Percentiles rank a stretch among this genome's conserved stretches.
phyloP scores from a whole-genome alignment of 768 basidiomycete genomes.

The Lactarius trivialis region DNA sequence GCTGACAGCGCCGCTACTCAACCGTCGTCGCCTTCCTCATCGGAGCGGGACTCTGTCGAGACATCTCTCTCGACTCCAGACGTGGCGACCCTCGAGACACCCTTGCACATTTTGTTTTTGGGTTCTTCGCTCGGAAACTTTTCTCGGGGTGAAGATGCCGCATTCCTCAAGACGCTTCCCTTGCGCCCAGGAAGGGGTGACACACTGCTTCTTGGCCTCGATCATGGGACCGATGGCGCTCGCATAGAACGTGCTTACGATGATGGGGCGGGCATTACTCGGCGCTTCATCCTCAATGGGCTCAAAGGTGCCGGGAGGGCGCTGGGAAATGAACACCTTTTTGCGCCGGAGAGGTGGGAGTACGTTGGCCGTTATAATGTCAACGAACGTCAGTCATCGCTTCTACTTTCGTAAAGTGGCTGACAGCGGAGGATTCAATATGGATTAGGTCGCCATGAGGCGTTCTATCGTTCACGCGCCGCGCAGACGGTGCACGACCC shows the following conservation, averaged over 20 bases:
- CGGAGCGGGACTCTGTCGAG: constrained; percentile 21
- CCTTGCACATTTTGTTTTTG: constrained; percentile 82
- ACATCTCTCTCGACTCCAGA: constrained; percentile 45
- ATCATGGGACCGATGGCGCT: constrained; percentile 67
- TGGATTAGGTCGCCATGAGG: constrained; percentile 67
- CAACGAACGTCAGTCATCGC: constrained; percentile 35
- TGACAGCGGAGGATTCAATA: neutral
- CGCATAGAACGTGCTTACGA: constrained; percentile 84
- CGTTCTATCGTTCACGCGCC: constrained; percentile 66
- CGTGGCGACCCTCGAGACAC: constrained; percentile 32
- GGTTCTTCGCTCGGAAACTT: constrained; percentile 95
- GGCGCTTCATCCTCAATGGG: constrained; percentile 81
- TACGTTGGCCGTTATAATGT: constrained; percentile 60
- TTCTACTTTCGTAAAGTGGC: neutral
- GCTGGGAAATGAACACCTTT: constrained; percentile 60
- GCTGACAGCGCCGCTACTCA: constrained; percentile 29
- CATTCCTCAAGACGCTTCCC: constrained; percentile 75
- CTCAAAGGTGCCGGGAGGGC: constrained; percentile 59
- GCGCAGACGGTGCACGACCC: constrained; percentile 54
- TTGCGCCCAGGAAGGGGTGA: constrained; percentile 69
- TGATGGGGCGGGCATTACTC: constrained; percentile 66
- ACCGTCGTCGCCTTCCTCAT: constrained; percentile 17
- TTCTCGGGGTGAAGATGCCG: constrained; percentile 52
- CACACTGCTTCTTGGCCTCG: constrained; percentile 85
- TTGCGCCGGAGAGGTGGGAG: constrained; percentile 66